phyloP scores from a whole-genome alignment of 768 basidiomycete species.

The Pleurotus sapidus region DNA sequence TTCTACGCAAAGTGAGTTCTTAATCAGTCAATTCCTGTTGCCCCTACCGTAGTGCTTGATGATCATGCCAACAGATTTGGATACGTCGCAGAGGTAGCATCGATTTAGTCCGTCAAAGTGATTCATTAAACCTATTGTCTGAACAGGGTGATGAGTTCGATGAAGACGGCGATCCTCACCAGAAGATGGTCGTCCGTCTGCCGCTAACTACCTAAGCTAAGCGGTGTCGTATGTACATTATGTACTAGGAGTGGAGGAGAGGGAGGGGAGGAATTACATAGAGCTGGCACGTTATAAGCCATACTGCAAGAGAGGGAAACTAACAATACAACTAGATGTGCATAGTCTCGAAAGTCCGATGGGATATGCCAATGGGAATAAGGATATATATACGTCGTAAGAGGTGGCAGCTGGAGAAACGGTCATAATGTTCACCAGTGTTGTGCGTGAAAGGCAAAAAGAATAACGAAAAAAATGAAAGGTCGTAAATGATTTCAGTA shows the following conservation, averaged over 20 bases:
- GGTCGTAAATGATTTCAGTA: slow-evolving; percentile 19
- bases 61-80: slow-evolving; percentile 49
- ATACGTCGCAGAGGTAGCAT: slow-evolving; percentile 58
- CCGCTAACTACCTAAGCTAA: slow-evolving; percentile 21
- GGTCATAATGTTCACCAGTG: not conserved
- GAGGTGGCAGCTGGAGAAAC: slow-evolving; percentile 3
- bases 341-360: slow-evolving; percentile 16
- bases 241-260: slow-evolving; percentile 6
- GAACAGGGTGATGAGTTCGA: slow-evolving; percentile 69
- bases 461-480: not conserved
- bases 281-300: not conserved
- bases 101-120: no score
- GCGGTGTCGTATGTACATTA: slow-evolving; percentile 9
- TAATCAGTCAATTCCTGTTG: slow-evolving; percentile 10
- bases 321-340: slow-evolving; percentile 31
- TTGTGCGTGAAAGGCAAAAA: slow-evolving; percentile 5
- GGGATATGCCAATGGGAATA: slow-evolving; percentile 23
- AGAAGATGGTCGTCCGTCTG: slow-evolving; percentile 69
- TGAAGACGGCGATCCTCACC: slow-evolving; percentile 84
- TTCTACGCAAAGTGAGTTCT: slow-evolving; percentile 75
- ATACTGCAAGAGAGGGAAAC: slow-evolving; percentile 16
- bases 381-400: slow-evolving; percentile 7
- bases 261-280: slow-evolving; percentile 7
- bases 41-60: no score
- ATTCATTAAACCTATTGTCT: no score